Evolutionary conservation across 257 asterid species (phyloP).

Genomic region (Fraxinus cuspidata): DNA sequence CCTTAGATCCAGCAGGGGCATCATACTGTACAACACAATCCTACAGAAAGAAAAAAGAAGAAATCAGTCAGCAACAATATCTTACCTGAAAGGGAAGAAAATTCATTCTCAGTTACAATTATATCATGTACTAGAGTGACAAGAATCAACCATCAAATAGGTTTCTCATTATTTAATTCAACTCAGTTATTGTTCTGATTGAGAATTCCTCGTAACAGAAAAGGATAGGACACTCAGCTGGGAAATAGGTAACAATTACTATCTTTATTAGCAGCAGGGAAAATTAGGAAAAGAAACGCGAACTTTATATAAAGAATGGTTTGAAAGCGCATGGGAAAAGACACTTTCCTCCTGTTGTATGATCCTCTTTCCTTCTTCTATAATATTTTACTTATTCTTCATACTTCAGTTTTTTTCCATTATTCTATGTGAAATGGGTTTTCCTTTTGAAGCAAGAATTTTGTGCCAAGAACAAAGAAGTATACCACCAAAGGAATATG

Average conservation of each 20-base stretch:
- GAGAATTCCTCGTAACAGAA: background rate
- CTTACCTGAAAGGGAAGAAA: background rate
- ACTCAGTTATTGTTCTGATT: background rate
- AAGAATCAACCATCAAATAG: background rate
- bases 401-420: background rate
- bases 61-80: conserved; percentile 7
- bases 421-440: background rate
- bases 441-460: background rate
- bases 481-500: conserved; percentile 96
- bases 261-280: background rate
- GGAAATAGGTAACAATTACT: background rate
- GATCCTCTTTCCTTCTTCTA: background rate
- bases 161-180: background rate
- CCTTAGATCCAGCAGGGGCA: conserved; percentile 97
- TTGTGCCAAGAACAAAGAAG: conserved; percentile 11
- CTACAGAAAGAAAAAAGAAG: conserved; percentile 37
- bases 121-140: background rate
- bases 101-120: background rate
- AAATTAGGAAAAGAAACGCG: background rate
- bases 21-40: conserved; percentile 98
- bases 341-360: background rate
- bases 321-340: background rate
- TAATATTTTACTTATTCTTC: background rate
- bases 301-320: background rate
- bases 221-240: background rate